phyloP scores from a whole-genome alignment of 1,284 basidiomycete species.

The Trichosporon sp. region DNA sequence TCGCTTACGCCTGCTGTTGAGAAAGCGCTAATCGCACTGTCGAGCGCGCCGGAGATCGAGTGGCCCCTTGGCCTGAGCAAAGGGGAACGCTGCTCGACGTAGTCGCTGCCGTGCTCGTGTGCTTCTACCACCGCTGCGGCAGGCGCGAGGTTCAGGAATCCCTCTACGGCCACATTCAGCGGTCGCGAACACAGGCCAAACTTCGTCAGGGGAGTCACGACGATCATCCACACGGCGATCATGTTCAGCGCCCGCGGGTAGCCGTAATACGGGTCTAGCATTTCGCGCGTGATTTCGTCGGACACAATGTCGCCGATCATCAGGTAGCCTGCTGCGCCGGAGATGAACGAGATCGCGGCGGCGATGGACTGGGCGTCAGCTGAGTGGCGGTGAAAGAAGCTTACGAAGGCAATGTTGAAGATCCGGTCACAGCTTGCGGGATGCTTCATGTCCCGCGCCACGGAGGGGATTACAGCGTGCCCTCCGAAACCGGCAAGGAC shows the following conservation, averaged over 20 bases:
- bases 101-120: neutral
- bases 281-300: constrained; percentile 85
- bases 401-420: constrained; percentile 42
- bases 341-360: constrained; percentile 68
- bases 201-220: constrained; percentile 80
- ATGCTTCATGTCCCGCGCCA: constrained; percentile 84
- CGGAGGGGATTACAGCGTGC: constrained; percentile 84
- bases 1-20: constrained; percentile 12
- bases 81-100: neutral
- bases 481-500: constrained; percentile 97
- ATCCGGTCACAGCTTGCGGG: constrained; percentile 70
- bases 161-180: constrained; percentile 74
- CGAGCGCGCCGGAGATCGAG: constrained; percentile 3
- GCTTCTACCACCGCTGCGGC: constrained; percentile 27
- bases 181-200: constrained; percentile 81
- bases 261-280: constrained; percentile 64
- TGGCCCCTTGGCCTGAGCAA: neutral
- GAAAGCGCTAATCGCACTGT: constrained; percentile 11
- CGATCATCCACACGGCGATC: constrained; percentile 80
- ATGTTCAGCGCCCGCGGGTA: constrained; percentile 71
- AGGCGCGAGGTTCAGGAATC: constrained; percentile 59
- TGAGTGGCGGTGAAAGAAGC: too few relatives aligned
- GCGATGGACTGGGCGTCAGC: constrained; percentile 46
- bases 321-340: constrained; percentile 79
- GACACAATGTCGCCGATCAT: constrained; percentile 82